phyloP scores from a whole-genome alignment of 1,284 basidiomycete genomes.

The Puccinia novopanici region DNA sequence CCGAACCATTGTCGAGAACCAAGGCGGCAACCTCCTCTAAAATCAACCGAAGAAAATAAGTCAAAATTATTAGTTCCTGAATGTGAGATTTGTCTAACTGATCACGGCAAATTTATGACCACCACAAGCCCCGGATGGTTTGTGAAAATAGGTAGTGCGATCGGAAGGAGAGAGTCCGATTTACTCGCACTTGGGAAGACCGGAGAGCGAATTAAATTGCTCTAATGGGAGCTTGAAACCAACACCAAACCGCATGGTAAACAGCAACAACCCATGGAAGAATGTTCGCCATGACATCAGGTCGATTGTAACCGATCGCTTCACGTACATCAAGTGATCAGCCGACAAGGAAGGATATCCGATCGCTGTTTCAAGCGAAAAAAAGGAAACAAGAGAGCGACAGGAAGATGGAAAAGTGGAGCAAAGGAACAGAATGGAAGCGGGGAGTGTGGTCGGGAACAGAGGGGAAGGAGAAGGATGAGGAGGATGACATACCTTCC shows the following conservation, averaged over 20 bases:
- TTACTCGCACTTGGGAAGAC: not conserved
- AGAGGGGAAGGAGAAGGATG: not conserved
- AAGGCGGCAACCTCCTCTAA: slow-evolving; percentile 58
- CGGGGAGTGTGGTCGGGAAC: not conserved
- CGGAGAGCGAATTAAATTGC: not conserved
- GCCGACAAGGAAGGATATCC: not conserved
- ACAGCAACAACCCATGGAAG: not conserved
- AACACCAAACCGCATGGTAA: not conserved
- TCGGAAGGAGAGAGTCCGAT: not conserved
- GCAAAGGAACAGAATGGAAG: not conserved
- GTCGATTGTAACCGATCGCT: not conserved
- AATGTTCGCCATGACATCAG: not conserved
- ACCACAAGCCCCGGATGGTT: not conserved
- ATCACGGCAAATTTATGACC: slow-evolving; percentile 2
- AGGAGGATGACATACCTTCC: slow-evolving; percentile 41
- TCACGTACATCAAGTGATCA: not conserved
- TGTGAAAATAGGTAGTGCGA: not conserved
- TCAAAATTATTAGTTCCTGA: slow-evolving; percentile 26
- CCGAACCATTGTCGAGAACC: slow-evolving; percentile 61
- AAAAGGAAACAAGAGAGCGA: not conserved
- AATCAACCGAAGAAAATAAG: slow-evolving; percentile 12
- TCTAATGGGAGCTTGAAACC: not conserved
- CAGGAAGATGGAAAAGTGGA: not conserved
- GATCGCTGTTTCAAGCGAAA: slow-evolving; percentile 11
- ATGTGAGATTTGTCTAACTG: not conserved